Conservation (phyloP, 441 rosid genomes). For the Pelargonium australe region DNA sequence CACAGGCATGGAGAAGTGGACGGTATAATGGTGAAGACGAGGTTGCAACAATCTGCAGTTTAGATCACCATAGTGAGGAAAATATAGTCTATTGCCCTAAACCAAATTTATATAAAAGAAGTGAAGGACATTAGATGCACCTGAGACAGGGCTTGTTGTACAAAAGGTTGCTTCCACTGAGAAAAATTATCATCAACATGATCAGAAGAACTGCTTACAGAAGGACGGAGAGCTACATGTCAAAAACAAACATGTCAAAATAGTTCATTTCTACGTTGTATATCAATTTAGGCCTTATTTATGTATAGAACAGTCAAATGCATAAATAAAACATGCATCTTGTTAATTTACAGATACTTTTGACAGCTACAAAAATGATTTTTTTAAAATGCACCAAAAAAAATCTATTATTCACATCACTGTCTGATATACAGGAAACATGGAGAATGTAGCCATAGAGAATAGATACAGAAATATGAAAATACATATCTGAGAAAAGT, state of each 20-base stretch:
- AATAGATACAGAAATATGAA: neutral
- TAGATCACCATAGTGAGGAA: conserved; percentile 24
- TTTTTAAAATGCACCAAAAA: neutral
- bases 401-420: neutral
- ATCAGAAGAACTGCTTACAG: conserved; percentile 39
- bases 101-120: neutral
- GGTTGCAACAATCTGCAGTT: conserved; percentile 66
- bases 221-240: conserved; percentile 64
- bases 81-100: conserved; percentile 7
- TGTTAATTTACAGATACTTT: neutral
- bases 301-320: conserved; percentile 4
- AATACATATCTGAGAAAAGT: neutral
- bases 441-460: neutral
- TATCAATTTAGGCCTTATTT: too few species aligned
- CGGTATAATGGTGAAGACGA: conserved; percentile 55
- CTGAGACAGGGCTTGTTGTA: conserved; percentile 71
- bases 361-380: neutral
- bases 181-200: conserved; percentile 54
- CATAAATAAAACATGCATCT: neutral
- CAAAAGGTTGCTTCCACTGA: conserved; percentile 66
- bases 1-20: conserved; percentile 67
- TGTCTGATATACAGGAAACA: neutral
- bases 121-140: conserved; percentile 26
- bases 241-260: conserved; percentile 17
- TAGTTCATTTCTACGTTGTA: conserved; percentile 1